phyloP scores from a whole-genome alignment of 1,139 yeast genomes.

The Pichia sp. region DNA sequence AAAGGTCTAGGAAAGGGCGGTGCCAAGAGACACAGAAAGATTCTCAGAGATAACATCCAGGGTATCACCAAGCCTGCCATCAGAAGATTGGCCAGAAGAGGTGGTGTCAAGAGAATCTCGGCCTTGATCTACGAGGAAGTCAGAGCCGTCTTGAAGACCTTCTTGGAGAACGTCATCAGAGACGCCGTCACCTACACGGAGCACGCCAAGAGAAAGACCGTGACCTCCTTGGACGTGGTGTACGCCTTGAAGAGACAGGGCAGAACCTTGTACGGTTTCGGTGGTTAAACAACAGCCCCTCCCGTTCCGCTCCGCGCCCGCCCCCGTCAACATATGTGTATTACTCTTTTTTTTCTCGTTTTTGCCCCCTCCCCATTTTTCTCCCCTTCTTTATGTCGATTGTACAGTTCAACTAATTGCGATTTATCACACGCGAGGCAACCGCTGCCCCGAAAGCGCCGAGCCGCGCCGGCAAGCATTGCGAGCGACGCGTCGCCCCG shows the following conservation, averaged over 20 bases:
- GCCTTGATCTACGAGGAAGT: conserved; percentile 99
- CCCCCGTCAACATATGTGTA: too few species aligned
- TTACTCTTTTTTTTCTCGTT: too few species aligned
- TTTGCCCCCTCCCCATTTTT: too few species aligned
- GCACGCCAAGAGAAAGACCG: conserved; percentile 99
- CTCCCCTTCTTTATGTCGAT: too few species aligned
- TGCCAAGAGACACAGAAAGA: conserved; percentile 99
- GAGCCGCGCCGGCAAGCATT: too few species aligned
- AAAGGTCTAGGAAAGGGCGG: conserved; percentile 99
- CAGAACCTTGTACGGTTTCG: conserved; percentile 99
- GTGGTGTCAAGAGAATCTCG: conserved; percentile 99
- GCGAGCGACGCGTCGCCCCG: too few species aligned
- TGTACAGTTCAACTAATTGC: too few species aligned
- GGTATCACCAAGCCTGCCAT: conserved; percentile 99
- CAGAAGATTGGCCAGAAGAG: conserved; percentile 99
- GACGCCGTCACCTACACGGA: conserved; percentile 99
- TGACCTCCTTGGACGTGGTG: conserved; percentile 96
- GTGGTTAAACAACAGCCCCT: conserved; percentile 59
- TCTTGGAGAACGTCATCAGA: conserved; percentile 95
- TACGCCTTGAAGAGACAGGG: conserved; percentile 99
- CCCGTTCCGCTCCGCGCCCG: too few species aligned
- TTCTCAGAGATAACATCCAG: conserved; percentile 98
- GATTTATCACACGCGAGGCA: too few species aligned
- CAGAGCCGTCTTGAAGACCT: conserved; percentile 92
- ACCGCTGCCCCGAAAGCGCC: too few species aligned